These are phyloP conservation scores for Cucurbita moschata DNA, from an alignment of 306 rosid species.

Conservation along the genomic window DNA sequence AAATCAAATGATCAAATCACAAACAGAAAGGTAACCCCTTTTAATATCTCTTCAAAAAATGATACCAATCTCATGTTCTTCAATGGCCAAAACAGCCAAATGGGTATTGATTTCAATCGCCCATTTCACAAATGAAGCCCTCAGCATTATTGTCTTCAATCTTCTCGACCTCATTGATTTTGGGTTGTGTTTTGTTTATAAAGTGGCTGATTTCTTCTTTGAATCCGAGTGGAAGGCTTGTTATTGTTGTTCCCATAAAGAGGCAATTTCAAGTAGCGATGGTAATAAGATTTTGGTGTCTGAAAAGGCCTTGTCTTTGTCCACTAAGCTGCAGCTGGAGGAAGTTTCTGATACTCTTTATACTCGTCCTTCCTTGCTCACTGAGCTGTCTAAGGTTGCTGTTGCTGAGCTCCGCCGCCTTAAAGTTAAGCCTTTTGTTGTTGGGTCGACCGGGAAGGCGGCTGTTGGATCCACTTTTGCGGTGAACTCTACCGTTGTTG, in stretches of 20 bases:
- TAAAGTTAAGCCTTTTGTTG: not conserved
- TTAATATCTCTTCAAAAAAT: not conserved
- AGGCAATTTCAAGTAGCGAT: constrained; percentile 37
- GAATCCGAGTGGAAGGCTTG: constrained; percentile 75
- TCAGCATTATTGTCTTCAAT: constrained; percentile 56
- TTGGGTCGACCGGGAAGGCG: not conserved
- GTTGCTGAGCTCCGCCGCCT: no score
- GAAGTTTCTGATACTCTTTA: constrained; percentile 84
- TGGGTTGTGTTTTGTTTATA: constrained; percentile 46
- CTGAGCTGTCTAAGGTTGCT: constrained; percentile 42
- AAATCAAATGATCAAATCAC: not conserved
- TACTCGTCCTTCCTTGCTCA: constrained; percentile 52
- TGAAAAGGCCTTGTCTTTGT: constrained; percentile 52
- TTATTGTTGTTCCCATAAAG: constrained; percentile 58
- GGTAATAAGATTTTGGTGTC: constrained; percentile 70
- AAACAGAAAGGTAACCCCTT: not conserved
- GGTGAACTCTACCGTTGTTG: constrained; percentile 48
- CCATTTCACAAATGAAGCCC: constrained; percentile 36
- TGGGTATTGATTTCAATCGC: constrained; percentile 19
- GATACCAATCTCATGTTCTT: not conserved
- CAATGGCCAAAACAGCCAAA: constrained; percentile 24
- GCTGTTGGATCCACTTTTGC: constrained; percentile 22
- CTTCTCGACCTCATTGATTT: constrained; percentile 52
- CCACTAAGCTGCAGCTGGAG: constrained; percentile 48
- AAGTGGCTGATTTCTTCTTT: constrained; percentile 50